Evolutionary conservation across 306 rosid species (phyloP), one percentile per base, ranked within the genome.

Genomic region (Lathyrus aphaca): DNA sequence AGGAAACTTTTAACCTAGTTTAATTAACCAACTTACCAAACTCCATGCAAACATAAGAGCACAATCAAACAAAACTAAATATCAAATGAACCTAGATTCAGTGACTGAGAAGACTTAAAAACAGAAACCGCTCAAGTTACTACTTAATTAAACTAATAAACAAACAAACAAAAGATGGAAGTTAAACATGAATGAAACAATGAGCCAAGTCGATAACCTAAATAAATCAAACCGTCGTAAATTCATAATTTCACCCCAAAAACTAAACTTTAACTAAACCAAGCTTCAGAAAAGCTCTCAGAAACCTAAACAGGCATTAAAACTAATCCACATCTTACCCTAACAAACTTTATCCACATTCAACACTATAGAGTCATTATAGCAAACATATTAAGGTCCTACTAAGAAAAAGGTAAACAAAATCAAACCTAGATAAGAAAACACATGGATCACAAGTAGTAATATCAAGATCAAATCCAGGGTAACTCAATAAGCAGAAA

Each of bases 401-500:
- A 35, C 39, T 35, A 6, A 7, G 2, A 35, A 35, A 35, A 35
- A 35, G 39, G 39, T 35, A 35, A 35, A 35, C 39, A 35, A 7
- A 30, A 30, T 30, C 35, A 30, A 30, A 30, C 73, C 82, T 77
- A 67, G 66, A 68, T 57, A 51, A 68, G 74, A 77, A 69, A 84
- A 70, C 37, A 15, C 70, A 57, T 50, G 86, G 88, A 90, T 83
- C 96, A 82, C 72, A 72, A 12, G 62, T 43, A 64, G 25, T 16
- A 56, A 69, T 59, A 86, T 77, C 71, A 78, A 74, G 77, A 77
- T 72, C 74, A 63, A 79, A 39, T 49, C 61, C 38, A 64, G 11
- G 10, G 67, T 48, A 66, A 66, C 40, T 42, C 4, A 35, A 45
- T 65, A n/a, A 17, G 67, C 70, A 53, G 56, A 57, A 62, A 66